Conservation (phyloP, 1,284 basidiomycete genomes). For the Tausonia pullulans region DNA sequence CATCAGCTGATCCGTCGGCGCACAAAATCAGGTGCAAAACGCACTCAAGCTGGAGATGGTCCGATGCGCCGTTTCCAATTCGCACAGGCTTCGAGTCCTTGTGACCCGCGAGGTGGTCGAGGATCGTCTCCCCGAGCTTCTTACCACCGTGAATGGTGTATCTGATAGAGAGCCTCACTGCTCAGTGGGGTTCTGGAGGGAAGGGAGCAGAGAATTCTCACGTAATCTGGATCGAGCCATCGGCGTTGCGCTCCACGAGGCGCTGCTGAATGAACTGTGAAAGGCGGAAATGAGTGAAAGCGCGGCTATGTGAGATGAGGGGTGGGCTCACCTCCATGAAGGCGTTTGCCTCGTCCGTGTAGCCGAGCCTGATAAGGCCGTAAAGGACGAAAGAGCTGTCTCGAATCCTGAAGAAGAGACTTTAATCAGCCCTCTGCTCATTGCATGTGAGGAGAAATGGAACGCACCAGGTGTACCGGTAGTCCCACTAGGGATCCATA, state of each 20-base stretch:
- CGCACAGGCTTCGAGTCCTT: not conserved
- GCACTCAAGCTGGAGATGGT: slow-evolving; percentile 36
- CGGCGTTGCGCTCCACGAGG: slow-evolving; percentile 65
- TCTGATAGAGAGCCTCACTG: not conserved
- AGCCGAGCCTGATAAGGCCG: slow-evolving; percentile 78
- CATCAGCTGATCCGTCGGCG: too few relatives aligned
- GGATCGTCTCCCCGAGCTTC: not conserved
- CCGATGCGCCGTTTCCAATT: slow-evolving; percentile 23
- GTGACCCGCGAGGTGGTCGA: not conserved
- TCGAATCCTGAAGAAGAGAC: too few relatives aligned
- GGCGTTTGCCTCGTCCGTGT: slow-evolving; percentile 40
- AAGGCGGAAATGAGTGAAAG: slow-evolving; percentile 5
- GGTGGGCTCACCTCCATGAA: slow-evolving; percentile 43
- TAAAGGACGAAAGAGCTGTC: slow-evolving; percentile 36
- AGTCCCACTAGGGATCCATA: not conserved
- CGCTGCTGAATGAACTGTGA: slow-evolving; percentile 75
- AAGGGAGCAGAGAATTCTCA: slow-evolving; percentile 13
- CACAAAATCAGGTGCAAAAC: too few relatives aligned
- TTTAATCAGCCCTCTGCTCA: too few relatives aligned
- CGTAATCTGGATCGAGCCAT: slow-evolving; percentile 73
- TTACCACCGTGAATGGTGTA: not conserved
- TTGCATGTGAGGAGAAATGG: too few relatives aligned
- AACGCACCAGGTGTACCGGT: slow-evolving; percentile 30
- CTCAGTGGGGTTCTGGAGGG: not conserved
- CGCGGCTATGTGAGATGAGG: too few relatives aligned